Evolutionary conservation across 2,329 filamentous ascomycete genomes (phyloP), one percentile per base, ranked within the genome.

Genomic region (Dendryphion nanum): DNA sequence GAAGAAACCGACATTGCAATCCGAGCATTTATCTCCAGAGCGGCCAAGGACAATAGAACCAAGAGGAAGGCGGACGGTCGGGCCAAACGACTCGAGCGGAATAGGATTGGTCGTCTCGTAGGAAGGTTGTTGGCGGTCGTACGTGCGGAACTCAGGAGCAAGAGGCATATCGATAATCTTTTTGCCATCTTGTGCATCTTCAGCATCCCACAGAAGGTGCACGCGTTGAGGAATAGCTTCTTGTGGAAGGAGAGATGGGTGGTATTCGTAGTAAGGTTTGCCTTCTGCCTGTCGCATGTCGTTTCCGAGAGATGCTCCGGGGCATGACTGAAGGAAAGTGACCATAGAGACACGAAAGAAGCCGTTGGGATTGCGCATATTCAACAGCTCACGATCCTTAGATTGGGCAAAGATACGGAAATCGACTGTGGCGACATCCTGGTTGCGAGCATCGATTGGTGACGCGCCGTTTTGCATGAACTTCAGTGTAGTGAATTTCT

Each of bases 381-480:
- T 47, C 28, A 59, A 18, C 69, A 65, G 4, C 68, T 54, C 56
- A 18, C 66, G 64, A 7, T 67, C 55, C 1, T 51, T 57, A 3
- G 75, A 72, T 47, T 81, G 71, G 28, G 52, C 67, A 50, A 76
- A 69, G 39, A 73, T 60, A 16, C 72, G 51, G 33, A 76, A 64
- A 30, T 73, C 72, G 0, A 77, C 73, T 0, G 74, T 78, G 0
- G 73, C 73, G 1, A 67, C 66, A 18, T 70, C 67, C 20, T 76
- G 73, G 14, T 68, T 70, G 4, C 53, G 49, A 0, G 70, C 65
- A 33, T 74, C 63, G 7, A 65, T 52, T 0, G 63, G 53, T 1
- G 35, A 63, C 21, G 45, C 63, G 36, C 58, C 75, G 51, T 65
- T 73, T 18, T 61, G 52, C 33, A 61, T 67, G 48, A 70, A 69